A percentile compares a stretch with the other conserved stretches of the same genome.
Evolutionary conservation across 805 yeast genomes (phyloP).

Genomic region (Teunomyces tritomae): DNA sequence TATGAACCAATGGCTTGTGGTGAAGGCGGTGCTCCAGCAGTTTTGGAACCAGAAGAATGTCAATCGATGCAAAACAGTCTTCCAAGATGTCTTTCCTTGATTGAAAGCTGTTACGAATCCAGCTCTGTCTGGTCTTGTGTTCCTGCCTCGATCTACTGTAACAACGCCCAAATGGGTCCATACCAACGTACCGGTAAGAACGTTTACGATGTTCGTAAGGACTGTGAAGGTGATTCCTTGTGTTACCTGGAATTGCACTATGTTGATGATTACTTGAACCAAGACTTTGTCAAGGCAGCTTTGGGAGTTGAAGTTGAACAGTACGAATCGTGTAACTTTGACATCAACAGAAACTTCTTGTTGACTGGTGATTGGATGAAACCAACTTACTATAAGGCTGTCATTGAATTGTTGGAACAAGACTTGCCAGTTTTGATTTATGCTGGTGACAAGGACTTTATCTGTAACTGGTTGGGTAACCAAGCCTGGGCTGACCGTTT

Average conservation of each 20-base stretch:
- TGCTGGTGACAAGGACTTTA: slow-evolving; percentile 93
- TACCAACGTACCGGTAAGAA: slow-evolving; percentile 71
- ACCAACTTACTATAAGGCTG: slow-evolving; percentile 57
- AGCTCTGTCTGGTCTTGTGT: slow-evolving; percentile 81
- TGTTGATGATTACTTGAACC: slow-evolving; percentile 77
- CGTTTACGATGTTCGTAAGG: slow-evolving; percentile 82
- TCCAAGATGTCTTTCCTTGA: slow-evolving; percentile 74
- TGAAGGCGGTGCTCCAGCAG: slow-evolving; percentile 76
- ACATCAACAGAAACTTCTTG: slow-evolving; percentile 74
- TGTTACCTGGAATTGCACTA: slow-evolving; percentile 81
- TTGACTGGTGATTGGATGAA: slow-evolving; percentile 91
- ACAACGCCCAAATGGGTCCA: slow-evolving; percentile 68
- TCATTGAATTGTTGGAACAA: slow-evolving; percentile 62
- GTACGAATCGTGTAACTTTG: slow-evolving; percentile 74
- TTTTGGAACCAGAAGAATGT: slow-evolving; percentile 69
- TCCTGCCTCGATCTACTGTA: slow-evolving; percentile 90
- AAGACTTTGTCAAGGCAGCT: slow-evolving; percentile 70
- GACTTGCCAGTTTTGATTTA: slow-evolving; percentile 79
- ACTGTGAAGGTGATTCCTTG: slow-evolving; percentile 64
- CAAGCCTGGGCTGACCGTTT: slow-evolving; percentile 74
- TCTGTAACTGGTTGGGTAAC: slow-evolving; percentile 92
- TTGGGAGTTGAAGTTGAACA: slow-evolving; percentile 87
- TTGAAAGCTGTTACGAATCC: slow-evolving; percentile 73
- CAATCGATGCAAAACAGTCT: slow-evolving; percentile 56
- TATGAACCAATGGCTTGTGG: slow-evolving; percentile 96